These are phyloP conservation scores for Camelina laxa DNA, from an alignment of 345 rosid genomes.

Conservation along the genomic window DNA sequence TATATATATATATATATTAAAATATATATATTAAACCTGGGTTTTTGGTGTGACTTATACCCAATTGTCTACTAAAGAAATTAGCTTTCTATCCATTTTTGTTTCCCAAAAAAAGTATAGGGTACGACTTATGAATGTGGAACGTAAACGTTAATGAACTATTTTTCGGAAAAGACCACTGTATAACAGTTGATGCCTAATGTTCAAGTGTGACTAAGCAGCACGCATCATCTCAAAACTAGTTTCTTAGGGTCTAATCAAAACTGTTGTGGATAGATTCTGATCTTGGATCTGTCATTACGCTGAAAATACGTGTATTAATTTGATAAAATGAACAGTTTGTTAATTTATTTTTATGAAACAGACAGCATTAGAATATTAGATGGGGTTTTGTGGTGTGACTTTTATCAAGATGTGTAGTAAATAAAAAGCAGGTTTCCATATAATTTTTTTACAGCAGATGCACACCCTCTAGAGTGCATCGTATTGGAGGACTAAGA, in stretches of 20 bases:
- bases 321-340: constrained; percentile 22
- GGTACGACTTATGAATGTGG: background rate
- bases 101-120: background rate
- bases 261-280: constrained; percentile 28
- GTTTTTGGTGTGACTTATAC: background rate
- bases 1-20: background rate
- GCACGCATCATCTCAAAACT: background rate
- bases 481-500: background rate
- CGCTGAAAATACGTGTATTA: constrained; percentile 29
- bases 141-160: constrained; percentile 8
- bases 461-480: constrained; percentile 1
- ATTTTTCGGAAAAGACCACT: background rate
- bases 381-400: constrained; percentile 11
- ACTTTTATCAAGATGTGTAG: no score
- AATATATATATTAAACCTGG: background rate
- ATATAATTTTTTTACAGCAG: background rate
- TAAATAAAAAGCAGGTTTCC: no score
- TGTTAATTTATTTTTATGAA: constrained; percentile 4
- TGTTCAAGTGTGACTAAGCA: background rate
- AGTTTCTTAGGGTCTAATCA: constrained; percentile 30
- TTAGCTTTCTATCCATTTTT: background rate
- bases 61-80: background rate
- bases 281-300: constrained; percentile 29
- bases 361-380: constrained; percentile 32
- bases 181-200: background rate